phyloP scores from a whole-genome alignment of 1,284 basidiomycete genomes.

The Sparassis latifolia region DNA sequence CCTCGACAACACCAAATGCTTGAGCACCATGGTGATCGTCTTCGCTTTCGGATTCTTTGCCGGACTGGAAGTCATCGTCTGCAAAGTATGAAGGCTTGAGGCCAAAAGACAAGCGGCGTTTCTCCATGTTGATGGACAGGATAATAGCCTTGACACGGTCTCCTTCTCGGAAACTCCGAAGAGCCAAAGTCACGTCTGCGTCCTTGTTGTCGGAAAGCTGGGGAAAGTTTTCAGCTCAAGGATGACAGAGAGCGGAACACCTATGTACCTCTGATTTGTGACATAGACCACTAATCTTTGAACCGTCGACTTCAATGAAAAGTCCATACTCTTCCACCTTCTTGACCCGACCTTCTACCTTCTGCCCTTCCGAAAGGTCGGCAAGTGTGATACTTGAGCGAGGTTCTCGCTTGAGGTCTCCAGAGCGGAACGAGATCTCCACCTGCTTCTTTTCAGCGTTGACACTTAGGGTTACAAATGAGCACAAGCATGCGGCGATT shows the following conservation, averaged over 20 bases:
- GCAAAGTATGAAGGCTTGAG: constrained; percentile 87
- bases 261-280: constrained; percentile 81
- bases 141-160: constrained; percentile 84
- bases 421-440: constrained; percentile 81
- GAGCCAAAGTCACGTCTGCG: constrained; percentile 70
- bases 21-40: constrained; percentile 27
- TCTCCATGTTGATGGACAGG: constrained; percentile 64
- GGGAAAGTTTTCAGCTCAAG: neutral
- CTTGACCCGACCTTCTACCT: constrained; percentile 69
- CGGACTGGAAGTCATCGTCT: constrained; percentile 42
- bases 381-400: constrained; percentile 39
- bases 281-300: constrained; percentile 85
- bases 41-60: constrained; percentile 23
- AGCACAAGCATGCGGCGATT: neutral
- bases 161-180: constrained; percentile 81
- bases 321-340: constrained; percentile 85
- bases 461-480: constrained; percentile 38
- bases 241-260: neutral
- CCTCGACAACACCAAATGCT: constrained; percentile 25
- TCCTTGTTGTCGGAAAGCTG: constrained; percentile 83
- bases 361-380: constrained; percentile 71
- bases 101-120: constrained; percentile 80
- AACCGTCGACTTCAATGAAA: constrained; percentile 84
- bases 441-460: constrained; percentile 68
- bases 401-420: constrained; percentile 39